Percentiles rank a stretch among this genome's conserved stretches.
These are phyloP conservation scores for Chondrus crispus DNA, from an alignment of 23 red algal genomes.

Conservation along the genomic window DNA sequence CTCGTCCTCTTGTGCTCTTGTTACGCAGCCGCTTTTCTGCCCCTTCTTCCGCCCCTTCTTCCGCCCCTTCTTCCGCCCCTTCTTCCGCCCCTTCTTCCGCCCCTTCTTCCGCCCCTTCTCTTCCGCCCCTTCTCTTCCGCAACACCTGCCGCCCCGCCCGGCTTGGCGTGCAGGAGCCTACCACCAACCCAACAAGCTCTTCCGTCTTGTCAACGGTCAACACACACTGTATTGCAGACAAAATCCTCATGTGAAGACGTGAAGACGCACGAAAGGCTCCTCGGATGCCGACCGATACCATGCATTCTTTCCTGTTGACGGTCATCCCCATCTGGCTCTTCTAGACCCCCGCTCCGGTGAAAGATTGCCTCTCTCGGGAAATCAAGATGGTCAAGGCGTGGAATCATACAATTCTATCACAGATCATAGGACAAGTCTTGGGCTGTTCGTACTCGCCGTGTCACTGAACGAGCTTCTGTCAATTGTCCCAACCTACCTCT, in stretches of 20 bases:
- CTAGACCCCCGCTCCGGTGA: constrained; percentile 68
- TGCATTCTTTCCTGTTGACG: constrained; percentile 48
- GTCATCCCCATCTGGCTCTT: constrained; percentile 52
- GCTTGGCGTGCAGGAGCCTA: constrained; percentile 14
- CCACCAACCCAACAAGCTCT: background rate
- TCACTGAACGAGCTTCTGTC: too few species aligned
- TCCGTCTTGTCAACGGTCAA: too few species aligned
- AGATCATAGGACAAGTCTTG: constrained; percentile 18
- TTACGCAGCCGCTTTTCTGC: too few species aligned
- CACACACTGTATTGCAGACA: background rate
- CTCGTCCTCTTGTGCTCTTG: too few species aligned
- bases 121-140: background rate
- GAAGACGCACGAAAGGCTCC: constrained; percentile 23
- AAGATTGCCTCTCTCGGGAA: constrained; percentile 63
- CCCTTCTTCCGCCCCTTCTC: background rate
- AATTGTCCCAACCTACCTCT: background rate
- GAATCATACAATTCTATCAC: background rate
- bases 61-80: background rate
- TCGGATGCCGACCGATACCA: constrained; percentile 41
- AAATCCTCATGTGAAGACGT: constrained; percentile 17
- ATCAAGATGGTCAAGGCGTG: constrained; percentile 32
- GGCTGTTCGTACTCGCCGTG: constrained; percentile 41
- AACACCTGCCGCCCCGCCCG: background rate
- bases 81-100: background rate
- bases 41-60: background rate